Evolutionary conservation across 495 filamentous ascomycete species (phyloP), one percentile per base, ranked within the genome.

Genomic region (Bacidia gigantensis): DNA sequence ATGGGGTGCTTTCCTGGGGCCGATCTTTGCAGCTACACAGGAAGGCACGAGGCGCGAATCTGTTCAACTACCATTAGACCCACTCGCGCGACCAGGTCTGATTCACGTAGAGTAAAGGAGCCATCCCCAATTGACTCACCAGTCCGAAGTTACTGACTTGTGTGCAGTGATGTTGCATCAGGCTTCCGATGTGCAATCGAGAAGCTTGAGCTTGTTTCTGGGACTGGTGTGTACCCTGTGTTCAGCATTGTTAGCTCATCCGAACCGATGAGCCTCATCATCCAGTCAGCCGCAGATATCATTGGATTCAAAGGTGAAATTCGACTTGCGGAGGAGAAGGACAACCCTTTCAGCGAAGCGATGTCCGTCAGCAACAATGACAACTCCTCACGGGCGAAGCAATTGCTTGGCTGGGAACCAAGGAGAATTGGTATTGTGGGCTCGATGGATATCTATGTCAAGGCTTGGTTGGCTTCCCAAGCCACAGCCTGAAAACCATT

Each of bases 341-440:
- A 58, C 17, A 46, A 66, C 60, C 10, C 56, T 3, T 60, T 66
- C 54, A 26, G 49, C 2, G 53, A 64, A 24, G 67, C 65, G 9
- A 48, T 70, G 56, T 56, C 49, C 12, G 57, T 59, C 5, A 62
- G 51, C 40, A 39, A 57, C 17, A 67, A 62, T 45, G 46, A 44
- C 1, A 60, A 60, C 50, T 59, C 60, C 1, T 61, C 59, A 23
- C 55, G 67, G 17, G 70, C 70, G 3, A 67, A 56, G 58, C 43
- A 40, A 11, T 49, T 72, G 0, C 55, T 73, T 29, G 70, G 62
- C 14, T 73, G 70, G 70, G 49, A 56, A 12, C 68, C 70, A 1
- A 68, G 35, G 46, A 49, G 22, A 18, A 49, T n/a, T n/a, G n/a
- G n/a, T n/a, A n/a, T n/a, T n/a, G n/a, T n/a, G 24, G 38, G 41